These are phyloP conservation scores for Coprinopsis sp. DNA, from an alignment of 768 basidiomycete genomes.

Conservation along the genomic window DNA sequence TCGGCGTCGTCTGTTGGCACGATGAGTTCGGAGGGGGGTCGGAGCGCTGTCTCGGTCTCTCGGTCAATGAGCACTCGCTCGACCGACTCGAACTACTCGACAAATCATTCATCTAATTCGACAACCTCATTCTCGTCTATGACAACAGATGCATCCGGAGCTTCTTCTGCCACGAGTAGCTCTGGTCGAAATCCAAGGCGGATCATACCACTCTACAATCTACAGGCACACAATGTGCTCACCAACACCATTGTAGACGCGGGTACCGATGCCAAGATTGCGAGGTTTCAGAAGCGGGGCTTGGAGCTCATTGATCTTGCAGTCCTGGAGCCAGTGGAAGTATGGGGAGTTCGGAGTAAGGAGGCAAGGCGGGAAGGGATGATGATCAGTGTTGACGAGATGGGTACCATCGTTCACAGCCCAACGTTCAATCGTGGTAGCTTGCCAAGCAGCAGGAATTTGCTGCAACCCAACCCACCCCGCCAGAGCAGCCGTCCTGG, in stretches of 20 bases:
- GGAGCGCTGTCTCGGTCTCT: slow-evolving; percentile 22
- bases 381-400: slow-evolving; percentile 28
- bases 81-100: slow-evolving; percentile 46
- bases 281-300: slow-evolving; percentile 67
- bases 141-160: slow-evolving; percentile 17
- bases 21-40: slow-evolving; percentile 37
- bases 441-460: slow-evolving; percentile 14
- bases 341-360: slow-evolving; percentile 45
- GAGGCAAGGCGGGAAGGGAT: slow-evolving; percentile 23
- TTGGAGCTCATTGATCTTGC: slow-evolving; percentile 77
- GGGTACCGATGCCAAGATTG: slow-evolving; percentile 83
- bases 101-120: slow-evolving; percentile 30
- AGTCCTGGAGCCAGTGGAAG: slow-evolving; percentile 75
- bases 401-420: slow-evolving; percentile 19
- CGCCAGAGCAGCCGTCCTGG: slow-evolving; percentile 12
- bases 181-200: slow-evolving; percentile 41
- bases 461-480: slow-evolving; percentile 12
- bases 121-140: slow-evolving; percentile 37
- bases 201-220: slow-evolving; percentile 83
- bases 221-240: slow-evolving; percentile 84
- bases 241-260: slow-evolving; percentile 84
- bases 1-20: slow-evolving; percentile 21
- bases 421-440: slow-evolving; percentile 7
- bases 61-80: slow-evolving; percentile 45
- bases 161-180: slow-evolving; percentile 19